Percentiles rank a stretch among this genome's conserved stretches.
Conservation (phyloP, 2,329 filamentous ascomycete genomes). For the Colletotrichum costaricense region DNA sequence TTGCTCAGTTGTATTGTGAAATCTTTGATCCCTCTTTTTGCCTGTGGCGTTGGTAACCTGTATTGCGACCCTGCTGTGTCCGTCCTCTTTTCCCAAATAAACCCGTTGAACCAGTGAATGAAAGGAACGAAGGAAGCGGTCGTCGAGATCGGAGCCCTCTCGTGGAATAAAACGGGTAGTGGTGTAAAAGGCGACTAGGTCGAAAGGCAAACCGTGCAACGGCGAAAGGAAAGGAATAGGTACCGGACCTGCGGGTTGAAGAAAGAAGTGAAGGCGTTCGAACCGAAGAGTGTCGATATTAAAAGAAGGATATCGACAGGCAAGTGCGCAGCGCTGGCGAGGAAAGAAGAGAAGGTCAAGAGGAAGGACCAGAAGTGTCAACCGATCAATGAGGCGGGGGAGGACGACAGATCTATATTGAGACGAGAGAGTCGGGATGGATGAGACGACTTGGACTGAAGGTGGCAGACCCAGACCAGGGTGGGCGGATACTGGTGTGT, state of each 20-base stretch:
- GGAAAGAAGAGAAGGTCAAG: conserved; percentile 45
- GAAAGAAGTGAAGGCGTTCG: conserved; percentile 39
- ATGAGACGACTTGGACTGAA: conserved; percentile 22
- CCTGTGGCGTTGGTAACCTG: conserved; percentile 13
- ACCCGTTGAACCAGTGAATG: conserved; percentile 29
- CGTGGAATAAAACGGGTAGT: conserved; percentile 33
- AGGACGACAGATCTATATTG: conserved; percentile 51
- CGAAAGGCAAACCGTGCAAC: conserved; percentile 40
- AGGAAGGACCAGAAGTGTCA: conserved; percentile 41
- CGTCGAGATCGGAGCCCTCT: conserved; percentile 36
- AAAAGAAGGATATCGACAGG: conserved; percentile 65
- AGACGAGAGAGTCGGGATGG: conserved; percentile 37
- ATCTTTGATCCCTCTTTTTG: conserved; percentile 4
- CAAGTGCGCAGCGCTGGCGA: conserved; percentile 62
- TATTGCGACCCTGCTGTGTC: conserved; percentile 11
- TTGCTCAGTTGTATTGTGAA: conserved; percentile 8
- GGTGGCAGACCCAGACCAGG: conserved; percentile 29
- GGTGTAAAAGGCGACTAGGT: conserved; percentile 37
- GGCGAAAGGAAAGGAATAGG: conserved; percentile 48
- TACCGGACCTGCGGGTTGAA: conserved; percentile 64
- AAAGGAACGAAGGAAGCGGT: conserved; percentile 37
- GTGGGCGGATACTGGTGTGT: not conserved
- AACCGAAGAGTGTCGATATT: conserved; percentile 55
- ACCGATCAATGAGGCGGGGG: conserved; percentile 27
- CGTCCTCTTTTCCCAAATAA: conserved; percentile 26